Base-by-base conservation (phyloP, 2,329 filamentous ascomycete species). In the Gyromitra esculenta region DNA sequence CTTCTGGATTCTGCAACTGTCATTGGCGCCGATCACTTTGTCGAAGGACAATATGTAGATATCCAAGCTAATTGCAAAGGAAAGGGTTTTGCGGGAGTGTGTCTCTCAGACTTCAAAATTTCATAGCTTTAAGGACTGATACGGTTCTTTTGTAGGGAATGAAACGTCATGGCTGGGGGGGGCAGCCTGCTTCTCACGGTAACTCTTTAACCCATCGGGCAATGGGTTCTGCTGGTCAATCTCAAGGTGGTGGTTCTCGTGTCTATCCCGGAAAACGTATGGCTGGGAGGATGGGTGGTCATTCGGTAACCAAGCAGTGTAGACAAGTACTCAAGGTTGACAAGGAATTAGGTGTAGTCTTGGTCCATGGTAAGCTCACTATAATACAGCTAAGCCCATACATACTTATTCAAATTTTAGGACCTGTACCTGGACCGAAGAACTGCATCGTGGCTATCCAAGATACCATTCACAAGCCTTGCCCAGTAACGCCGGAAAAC, bases 201-300 rank as follows among this genome's bases (percentile, higher is more conserved):
- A 95, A 96, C 85, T 97, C 94, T 82, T 90, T 94, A 85, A 94
- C 93, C 82, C 96, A 99, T 87, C 89, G 96, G 82, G 92, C 92
- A 37, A 92, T 97, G 85, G 96, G 96, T 87, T 95, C 93, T 43
- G 88, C 91, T 6, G 96, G 96, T 83, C 93, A 92, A 76, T 92
- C 91, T 81, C 96, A 99, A 85, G 96, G 96, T 79, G 91, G 92
- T 83, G 96, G 96, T 85, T 96, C 93, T 78, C 90, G 96, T 85
- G 95, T 99, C 31, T 86, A 94, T 82, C 96, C 96, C 0, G 96
- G 96, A 77, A 99, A 99, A 89, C 96, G 94, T 86, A 99, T 99
- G 96, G 90, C 96, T 2, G 96, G 96, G 71, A 90, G 93, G 76
- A 98, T 99, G 96, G 96, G 96, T 79, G 92, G 91, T 79, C 89